Evolutionary conservation across 441 rosid species (phyloP).

Genomic region (Pelargonium myrrhifolium): DNA sequence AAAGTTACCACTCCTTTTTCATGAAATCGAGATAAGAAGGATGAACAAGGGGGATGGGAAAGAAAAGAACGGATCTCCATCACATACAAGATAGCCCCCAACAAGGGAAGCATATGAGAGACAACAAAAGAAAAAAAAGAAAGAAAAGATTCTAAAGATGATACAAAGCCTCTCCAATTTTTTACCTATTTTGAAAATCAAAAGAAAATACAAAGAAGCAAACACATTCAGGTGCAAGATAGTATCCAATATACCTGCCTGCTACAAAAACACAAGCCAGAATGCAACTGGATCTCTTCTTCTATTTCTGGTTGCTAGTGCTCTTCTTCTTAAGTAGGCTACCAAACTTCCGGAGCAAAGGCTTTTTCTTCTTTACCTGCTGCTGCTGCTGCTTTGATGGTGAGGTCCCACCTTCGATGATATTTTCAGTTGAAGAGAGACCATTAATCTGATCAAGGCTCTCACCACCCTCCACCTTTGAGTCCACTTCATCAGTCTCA

Average conservation of each 20-base stretch:
- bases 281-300: constrained; percentile 18
- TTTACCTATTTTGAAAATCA: constrained; percentile 32
- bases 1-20: constrained; percentile 23
- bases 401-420: constrained; percentile 40
- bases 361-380: constrained; percentile 84
- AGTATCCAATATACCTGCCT: constrained; percentile 29
- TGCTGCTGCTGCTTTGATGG: constrained; percentile 55
- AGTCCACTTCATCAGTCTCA: constrained; percentile 50
- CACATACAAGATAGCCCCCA: constrained; percentile 33
- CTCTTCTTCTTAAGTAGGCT: constrained; percentile 78
- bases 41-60: constrained; percentile 12
- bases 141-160: constrained; percentile 25
- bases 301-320: constrained; percentile 51
- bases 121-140: neutral
- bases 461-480: constrained; percentile 51
- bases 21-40: constrained; percentile 23
- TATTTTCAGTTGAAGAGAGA: constrained; percentile 42
- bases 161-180: constrained; percentile 38
- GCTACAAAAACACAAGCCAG: constrained; percentile 22
- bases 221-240: constrained; percentile 33
- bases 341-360: constrained; percentile 70
- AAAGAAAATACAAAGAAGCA: constrained; percentile 27
- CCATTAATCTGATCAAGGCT: constrained; percentile 53
- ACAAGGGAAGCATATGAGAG: too few relatives aligned
- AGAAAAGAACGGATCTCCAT: constrained; percentile 28